Percentiles rank a stretch among this genome's conserved stretches.
phyloP scores from a whole-genome alignment of 345 rosid species.

The rapeseed (Brassica napus) region DNA sequence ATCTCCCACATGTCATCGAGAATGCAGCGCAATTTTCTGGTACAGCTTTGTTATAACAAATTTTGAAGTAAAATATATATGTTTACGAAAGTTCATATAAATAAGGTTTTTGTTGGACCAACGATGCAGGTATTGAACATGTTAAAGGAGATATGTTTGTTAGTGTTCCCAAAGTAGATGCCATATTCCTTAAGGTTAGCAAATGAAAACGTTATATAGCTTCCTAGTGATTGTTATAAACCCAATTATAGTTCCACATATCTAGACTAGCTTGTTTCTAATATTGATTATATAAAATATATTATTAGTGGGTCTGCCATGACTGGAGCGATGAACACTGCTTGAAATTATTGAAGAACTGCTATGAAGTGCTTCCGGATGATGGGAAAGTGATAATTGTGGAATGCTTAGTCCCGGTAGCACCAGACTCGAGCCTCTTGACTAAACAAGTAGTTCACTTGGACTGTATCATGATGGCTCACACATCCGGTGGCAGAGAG shows the following conservation, averaged over 20 bases:
- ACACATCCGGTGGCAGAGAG: not conserved
- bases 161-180: not conserved
- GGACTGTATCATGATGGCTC: slow-evolving; percentile 4
- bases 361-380: not conserved
- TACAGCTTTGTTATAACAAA: not conserved
- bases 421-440: not conserved
- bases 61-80: not conserved
- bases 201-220: not conserved
- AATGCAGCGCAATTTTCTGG: slow-evolving; percentile 19
- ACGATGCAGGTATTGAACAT: not conserved
- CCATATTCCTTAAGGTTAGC: slow-evolving; percentile 1
- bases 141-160: slow-evolving; percentile 4
- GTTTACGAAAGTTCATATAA: not conserved
- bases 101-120: not conserved
- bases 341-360: not conserved
- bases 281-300: not conserved
- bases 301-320: not conserved
- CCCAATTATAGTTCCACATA: not conserved
- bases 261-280: not conserved
- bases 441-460: not conserved
- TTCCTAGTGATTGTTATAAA: not conserved
- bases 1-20: slow-evolving; percentile 37
- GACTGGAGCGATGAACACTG: slow-evolving; percentile 2
- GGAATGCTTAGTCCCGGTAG: slow-evolving; percentile 1
- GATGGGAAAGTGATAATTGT: not conserved